Base-by-base conservation (phyloP, 1,284 basidiomycete species). In the Trichosporon ovoides region DNA sequence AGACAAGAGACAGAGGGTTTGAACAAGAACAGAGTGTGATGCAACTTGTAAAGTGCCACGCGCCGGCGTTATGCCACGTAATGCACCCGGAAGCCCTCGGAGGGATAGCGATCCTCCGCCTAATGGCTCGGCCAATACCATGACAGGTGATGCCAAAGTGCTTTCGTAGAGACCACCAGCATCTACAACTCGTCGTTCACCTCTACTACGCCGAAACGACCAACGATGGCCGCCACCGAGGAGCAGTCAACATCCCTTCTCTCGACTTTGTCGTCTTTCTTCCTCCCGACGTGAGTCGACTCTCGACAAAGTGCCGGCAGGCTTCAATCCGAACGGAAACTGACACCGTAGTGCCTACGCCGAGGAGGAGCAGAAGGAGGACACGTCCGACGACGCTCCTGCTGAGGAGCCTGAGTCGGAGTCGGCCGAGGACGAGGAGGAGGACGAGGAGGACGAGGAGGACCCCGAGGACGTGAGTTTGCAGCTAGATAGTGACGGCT, bases 381-480 rank as follows among this genome's bases (percentile, higher is more conserved):
- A 73, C 56, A 73, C 77, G 16, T 16, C 37, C 59, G 83, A 66
- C 43, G 73, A 69, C 51, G 74, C 24, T 24, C 56, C 38, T 14
- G 54, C 54, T 18, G 56, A 60, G 53, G 78, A 78, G 19, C 67
- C 76, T 55, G 73, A 77, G 59, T 70, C 74, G 18, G 68, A 77
- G 57, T 74, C 78, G 57, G 72, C 73, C 50, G 64, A 68, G 34
- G 71, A 73, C 57, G 76, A 74, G 60, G 68, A 71, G 53, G 66
- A 65, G 59, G 83, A 66, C 52, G 74, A 70, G 53, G 76, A 77
- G 55, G 78, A 77, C 58, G 77, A 79, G 66, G 77, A 79, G 58
- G 88, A 89, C 66, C 87, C 88, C 22, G 88, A 91, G 76, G 89
- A 91, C 74, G 89, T 91, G 69, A 72, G 87, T 84, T 3, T 28